These are phyloP conservation scores for Phytophthora capsici DNA, from an alignment of 352 stramenopile species.

Conservation along the genomic window DNA sequence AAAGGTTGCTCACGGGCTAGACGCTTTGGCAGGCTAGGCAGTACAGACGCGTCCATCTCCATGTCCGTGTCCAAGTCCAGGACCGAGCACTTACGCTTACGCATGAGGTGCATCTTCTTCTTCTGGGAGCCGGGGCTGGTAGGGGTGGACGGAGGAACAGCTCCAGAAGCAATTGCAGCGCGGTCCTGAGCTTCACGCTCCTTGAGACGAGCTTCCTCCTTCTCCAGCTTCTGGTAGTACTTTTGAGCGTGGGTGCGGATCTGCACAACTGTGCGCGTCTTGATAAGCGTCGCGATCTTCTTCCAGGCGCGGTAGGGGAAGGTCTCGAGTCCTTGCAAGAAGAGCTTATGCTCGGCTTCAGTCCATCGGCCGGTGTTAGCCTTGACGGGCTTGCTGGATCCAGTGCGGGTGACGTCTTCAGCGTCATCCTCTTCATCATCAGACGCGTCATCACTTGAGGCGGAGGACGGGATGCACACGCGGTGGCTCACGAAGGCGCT, in stretches of 20 bases:
- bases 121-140: conserved; percentile 36
- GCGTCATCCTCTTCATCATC: conserved; percentile 45
- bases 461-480: conserved; percentile 32
- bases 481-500: conserved; percentile 33
- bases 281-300: conserved; percentile 95
- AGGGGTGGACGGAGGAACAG: conserved; percentile 5
- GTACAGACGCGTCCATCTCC: conserved; percentile 32
- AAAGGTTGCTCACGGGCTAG: conserved; percentile 73
- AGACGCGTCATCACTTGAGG: conserved; percentile 37
- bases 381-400: conserved; percentile 48
- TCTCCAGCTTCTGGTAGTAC: conserved; percentile 92
- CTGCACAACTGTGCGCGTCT: conserved; percentile 92
- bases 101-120: conserved; percentile 70
- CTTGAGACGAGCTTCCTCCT: conserved; percentile 81
- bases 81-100: conserved; percentile 73
- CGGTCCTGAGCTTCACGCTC: conserved; percentile 66
- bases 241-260: conserved; percentile 91
- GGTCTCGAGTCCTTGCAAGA: conserved; percentile 84
- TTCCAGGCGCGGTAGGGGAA: conserved; percentile 90
- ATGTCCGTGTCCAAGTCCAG: conserved; percentile 34
- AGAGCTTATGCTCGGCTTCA: conserved; percentile 89
- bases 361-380: conserved; percentile 88
- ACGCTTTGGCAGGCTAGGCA: conserved; percentile 69
- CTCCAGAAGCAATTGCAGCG: conserved; percentile 19
- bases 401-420: conserved; percentile 20